Evolutionary conservation across 2,329 filamentous ascomycete genomes (phyloP).

Genomic region (Blastomyces silverae): DNA sequence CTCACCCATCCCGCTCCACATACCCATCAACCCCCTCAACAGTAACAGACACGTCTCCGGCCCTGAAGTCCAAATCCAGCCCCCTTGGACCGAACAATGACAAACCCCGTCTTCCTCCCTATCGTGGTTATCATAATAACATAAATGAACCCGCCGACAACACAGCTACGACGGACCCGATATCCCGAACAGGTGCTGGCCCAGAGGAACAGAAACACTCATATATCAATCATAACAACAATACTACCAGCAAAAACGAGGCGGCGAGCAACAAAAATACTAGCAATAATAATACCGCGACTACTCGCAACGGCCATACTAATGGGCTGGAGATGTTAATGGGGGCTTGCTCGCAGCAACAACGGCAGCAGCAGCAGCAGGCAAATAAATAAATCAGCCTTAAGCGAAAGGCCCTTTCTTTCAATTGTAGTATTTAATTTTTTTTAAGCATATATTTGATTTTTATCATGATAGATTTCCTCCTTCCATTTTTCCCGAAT

Average conservation of each 20-base stretch:
- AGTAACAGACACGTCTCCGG: constrained; percentile 8
- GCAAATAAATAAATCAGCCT: not conserved
- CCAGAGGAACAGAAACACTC: not conserved
- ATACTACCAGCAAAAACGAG: not conserved
- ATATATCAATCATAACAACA: constrained; percentile 1
- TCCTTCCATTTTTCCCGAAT: not conserved
- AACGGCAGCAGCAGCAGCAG: not conserved
- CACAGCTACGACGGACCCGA: not conserved
- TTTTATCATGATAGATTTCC: not conserved
- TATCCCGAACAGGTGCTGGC: not conserved
- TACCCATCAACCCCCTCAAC: constrained; percentile 12
- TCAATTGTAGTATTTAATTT: not conserved
- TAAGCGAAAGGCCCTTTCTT: not conserved
- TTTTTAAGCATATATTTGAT: not conserved
- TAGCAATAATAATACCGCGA: not conserved
- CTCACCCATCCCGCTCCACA: constrained; percentile 9
- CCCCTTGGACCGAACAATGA: constrained; percentile 1
- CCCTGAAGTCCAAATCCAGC: not conserved
- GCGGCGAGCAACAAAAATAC: constrained; percentile 1
- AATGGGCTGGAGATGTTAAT: constrained; percentile 10
- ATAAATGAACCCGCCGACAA: not conserved
- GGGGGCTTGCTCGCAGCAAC: not conserved
- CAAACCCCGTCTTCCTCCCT: not conserved
- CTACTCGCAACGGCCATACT: not conserved
- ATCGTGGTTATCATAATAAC: not conserved